Conservation (phyloP, 129 eudicot species). For the Flaveria linearis region DNA sequence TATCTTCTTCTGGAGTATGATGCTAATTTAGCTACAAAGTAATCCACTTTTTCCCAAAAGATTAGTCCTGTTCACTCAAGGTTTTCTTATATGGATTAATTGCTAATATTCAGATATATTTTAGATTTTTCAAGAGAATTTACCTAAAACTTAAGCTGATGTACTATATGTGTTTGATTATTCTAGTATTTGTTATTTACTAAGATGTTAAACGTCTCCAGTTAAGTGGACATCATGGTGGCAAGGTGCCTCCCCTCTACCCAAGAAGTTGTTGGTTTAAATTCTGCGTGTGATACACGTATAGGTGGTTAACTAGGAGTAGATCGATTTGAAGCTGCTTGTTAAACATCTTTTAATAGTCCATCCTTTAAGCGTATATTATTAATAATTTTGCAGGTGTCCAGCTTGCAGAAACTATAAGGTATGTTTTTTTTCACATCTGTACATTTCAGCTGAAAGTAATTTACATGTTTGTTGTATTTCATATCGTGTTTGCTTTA, state of each 20-base stretch:
- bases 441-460: constrained; percentile 2
- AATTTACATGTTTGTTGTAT: constrained; percentile 1
- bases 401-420: constrained; percentile 97
- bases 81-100: too few species aligned
- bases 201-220: not conserved
- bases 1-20: constrained; percentile 2
- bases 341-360: not conserved
- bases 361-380: not conserved
- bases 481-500: constrained; percentile 3
- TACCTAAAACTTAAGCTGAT: not conserved
- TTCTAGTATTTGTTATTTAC: not conserved
- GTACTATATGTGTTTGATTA: not conserved
- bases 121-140: not conserved
- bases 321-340: too few species aligned
- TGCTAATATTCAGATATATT: too few species aligned
- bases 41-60: not conserved
- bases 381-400: constrained; percentile 63
- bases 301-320: too few species aligned
- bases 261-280: too few species aligned
- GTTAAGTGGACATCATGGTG: too few species aligned
- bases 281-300: too few species aligned
- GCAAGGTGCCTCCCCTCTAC: too few species aligned
- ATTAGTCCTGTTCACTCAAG: not conserved
- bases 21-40: not conserved
- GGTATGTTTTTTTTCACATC: constrained; percentile 35